phyloP scores from a whole-genome alignment of 176 grass and related monocot genomes.

The Oryza longistaminata region DNA sequence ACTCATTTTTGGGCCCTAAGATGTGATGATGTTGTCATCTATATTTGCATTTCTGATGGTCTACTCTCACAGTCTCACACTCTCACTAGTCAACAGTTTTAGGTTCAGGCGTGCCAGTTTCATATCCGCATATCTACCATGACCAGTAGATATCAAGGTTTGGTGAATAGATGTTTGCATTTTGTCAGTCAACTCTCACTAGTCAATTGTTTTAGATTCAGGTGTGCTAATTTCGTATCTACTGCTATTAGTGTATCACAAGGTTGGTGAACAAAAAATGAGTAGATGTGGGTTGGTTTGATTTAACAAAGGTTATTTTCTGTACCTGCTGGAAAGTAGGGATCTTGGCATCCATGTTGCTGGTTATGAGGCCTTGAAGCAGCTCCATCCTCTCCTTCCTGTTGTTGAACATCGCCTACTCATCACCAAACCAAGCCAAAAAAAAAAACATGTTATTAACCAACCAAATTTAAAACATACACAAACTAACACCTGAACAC shows the following conservation, averaged over 20 bases:
- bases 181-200: no score
- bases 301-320: background rate
- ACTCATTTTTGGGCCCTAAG: background rate
- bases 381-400: slow-evolving; percentile 81
- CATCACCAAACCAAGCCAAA: slow-evolving; percentile 12
- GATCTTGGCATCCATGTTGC: slow-evolving; percentile 70
- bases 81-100: background rate
- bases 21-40: background rate
- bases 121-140: background rate
- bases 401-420: slow-evolving; percentile 75
- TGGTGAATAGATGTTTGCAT: no score
- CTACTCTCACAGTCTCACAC: background rate
- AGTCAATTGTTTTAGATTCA: no score
- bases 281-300: slow-evolving; percentile 21
- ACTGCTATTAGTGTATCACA: background rate
- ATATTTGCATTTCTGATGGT: background rate
- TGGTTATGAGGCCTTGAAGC: slow-evolving; percentile 69
- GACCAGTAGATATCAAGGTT: no score
- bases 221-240: no score
- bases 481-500: background rate
- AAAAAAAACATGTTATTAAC: background rate
- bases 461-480: background rate
- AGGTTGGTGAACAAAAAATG: slow-evolving; percentile 30
- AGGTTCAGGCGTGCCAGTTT: background rate
- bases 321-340: slow-evolving; percentile 69